A percentile compares a stretch with the other conserved stretches of the same genome.
These are phyloP conservation scores for Phytopythium sindhum DNA, from an alignment of 352 stramenopile genomes.

Conservation along the genomic window DNA sequence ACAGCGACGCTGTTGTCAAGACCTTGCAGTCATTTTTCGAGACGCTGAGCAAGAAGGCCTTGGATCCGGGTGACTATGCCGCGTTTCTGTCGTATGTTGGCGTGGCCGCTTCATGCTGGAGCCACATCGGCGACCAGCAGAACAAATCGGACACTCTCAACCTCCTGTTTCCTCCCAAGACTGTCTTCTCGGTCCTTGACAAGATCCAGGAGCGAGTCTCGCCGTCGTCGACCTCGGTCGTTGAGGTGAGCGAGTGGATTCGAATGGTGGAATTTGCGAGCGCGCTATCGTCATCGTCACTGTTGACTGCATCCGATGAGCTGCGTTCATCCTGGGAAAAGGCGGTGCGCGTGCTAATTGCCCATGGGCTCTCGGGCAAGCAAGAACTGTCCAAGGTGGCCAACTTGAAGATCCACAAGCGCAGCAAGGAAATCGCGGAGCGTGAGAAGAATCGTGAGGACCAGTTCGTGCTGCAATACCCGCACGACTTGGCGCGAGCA, in stretches of 20 bases:
- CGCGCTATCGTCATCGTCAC: conserved; percentile 21
- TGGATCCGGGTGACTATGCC: neutral
- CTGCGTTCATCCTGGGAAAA: conserved; percentile 58
- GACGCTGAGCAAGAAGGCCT: neutral
- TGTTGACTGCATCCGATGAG: conserved; percentile 12
- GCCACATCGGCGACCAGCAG: neutral
- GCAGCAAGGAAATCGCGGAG: conserved; percentile 26
- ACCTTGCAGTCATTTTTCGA: conserved; percentile 19
- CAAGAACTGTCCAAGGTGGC: conserved; percentile 46
- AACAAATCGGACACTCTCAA: neutral
- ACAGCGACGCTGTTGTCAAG: neutral
- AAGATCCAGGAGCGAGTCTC: conserved; percentile 29
- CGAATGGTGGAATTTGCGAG: conserved; percentile 32
- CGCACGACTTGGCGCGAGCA: conserved; percentile 32
- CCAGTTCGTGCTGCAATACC: conserved; percentile 37
- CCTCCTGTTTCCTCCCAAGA: conserved; percentile 24
- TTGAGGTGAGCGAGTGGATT: conserved; percentile 43
- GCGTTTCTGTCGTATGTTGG: conserved; percentile 5
- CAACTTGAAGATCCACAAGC: conserved; percentile 50
- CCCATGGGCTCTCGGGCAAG: conserved; percentile 59
- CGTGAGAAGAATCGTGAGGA: conserved; percentile 32
- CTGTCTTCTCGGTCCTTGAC: conserved; percentile 24
- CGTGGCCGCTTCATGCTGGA: conserved; percentile 16
- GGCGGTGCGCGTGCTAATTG: conserved; percentile 43
- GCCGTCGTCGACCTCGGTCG: conserved; percentile 24